These are phyloP conservation scores for Luffa aegyptiaca DNA, from an alignment of 306 rosid genomes.

Conservation along the genomic window DNA sequence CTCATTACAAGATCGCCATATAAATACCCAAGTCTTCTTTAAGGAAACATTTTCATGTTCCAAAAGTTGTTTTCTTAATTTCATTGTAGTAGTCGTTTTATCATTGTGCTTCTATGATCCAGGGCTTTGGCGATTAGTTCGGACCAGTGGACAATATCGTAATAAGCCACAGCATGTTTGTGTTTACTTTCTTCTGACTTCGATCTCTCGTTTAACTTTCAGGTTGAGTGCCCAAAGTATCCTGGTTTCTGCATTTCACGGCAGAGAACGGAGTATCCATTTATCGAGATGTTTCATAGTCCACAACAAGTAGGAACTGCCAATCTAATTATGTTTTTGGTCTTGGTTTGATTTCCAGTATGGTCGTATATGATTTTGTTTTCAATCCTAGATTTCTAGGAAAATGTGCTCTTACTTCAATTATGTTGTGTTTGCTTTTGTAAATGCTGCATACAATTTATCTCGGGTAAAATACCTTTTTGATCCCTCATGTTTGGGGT, in stretches of 20 bases:
- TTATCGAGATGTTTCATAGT: conserved; percentile 66
- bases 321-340: neutral
- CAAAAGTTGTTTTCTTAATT: neutral
- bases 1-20: neutral
- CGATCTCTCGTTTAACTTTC: conserved; percentile 19
- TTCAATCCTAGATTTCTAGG: neutral
- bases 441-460: neutral
- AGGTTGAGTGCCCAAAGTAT: conserved; percentile 97
- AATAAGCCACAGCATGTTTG: neutral
- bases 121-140: neutral
- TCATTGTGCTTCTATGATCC: neutral
- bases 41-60: neutral
- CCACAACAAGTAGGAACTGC: conserved; percentile 57
- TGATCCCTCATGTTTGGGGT: no score
- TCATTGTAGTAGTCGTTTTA: neutral
- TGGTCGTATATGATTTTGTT: neutral
- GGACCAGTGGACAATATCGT: neutral
- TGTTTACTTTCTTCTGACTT: neutral
- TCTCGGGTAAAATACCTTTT: neutral
- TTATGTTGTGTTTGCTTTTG: neutral
- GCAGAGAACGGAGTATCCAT: conserved; percentile 85
- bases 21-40: neutral
- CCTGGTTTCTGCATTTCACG: conserved; percentile 90
- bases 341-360: neutral
- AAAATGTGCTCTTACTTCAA: neutral